phyloP scores from a whole-genome alignment of 129 eudicot genomes.

The Centella asiatica region DNA sequence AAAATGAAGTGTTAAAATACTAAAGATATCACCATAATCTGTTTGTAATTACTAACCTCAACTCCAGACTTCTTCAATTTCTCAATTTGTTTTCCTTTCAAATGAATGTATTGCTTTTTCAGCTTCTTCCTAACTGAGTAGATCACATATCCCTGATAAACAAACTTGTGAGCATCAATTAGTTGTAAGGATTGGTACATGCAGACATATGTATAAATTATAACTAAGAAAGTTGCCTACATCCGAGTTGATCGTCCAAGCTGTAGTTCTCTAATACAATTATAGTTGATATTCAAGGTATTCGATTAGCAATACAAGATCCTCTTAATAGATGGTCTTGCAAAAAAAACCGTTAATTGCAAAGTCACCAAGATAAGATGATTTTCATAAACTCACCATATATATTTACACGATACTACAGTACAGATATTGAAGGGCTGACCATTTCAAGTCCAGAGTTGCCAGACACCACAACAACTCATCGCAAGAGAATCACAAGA shows the following conservation, averaged over 20 bases:
- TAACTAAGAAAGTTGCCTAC: background rate
- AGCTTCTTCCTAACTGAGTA: constrained; percentile 90
- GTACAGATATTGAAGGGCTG: no score
- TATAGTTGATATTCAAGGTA: no score
- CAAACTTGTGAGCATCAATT: background rate
- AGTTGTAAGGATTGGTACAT: background rate
- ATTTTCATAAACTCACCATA: no score
- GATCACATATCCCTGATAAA: constrained; percentile 73
- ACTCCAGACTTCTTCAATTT: constrained; percentile 89
- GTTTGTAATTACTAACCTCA: constrained; percentile 45
- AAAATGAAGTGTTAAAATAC: constrained; percentile 4
- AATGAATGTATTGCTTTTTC: constrained; percentile 76
- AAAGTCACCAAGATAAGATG: no score
- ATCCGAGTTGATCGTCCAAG: constrained; percentile 1
- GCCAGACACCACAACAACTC: no score
- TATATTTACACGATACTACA: no score
- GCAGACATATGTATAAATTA: background rate
- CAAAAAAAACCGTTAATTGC: no score
- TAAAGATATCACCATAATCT: constrained; percentile 3
- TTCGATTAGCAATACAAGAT: no score
- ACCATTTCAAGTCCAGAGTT: no score
- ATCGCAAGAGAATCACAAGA: no score
- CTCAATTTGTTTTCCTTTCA: constrained; percentile 86
- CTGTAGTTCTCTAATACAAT: background rate
- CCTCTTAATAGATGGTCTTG: background rate